Evolutionary conservation across 768 basidiomycete species (phyloP), one percentile per base, ranked within the genome.

Genomic region (Lentinula raphanica): DNA sequence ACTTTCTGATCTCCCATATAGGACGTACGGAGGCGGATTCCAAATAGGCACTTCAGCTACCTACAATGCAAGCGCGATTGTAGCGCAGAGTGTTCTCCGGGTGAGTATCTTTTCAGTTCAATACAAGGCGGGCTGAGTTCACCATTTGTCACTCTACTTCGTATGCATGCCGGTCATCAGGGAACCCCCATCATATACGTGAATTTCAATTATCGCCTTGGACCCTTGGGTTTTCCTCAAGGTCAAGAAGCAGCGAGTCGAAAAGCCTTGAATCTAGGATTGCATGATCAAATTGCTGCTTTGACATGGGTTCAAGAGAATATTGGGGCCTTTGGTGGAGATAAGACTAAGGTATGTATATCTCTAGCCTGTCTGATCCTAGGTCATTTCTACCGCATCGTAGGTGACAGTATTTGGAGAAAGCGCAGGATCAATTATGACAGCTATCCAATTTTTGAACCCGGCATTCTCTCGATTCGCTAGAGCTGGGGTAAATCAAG

Each of bases 351-450:
- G 21, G 58, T 51, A 45, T 21, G n/a, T n/a, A 45, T 38, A 11
- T 7, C 11, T 15, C 3, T 8, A 58, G 3, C 11, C 45, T 28
- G 7, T 46, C 13, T 5, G 8, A 5, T n/a, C 15, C 2, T 15
- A 28, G 27, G 27, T 48, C 13, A 48, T 48, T 5, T 50, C 12
- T n/a, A n/a, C 32, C 7, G 19, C 29, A 13, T 12, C 21, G 25
- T 49, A 79, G 73, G 80, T 84, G 2, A 83, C 80, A 2, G 66
- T 79, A 27, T 78, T 78, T 53, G 84, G 83, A n/a, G 75, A 84
- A 60, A 79, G 76, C 40, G 83, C 83, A 8, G 83, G 83, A 5
- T 79, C 82, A 19, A 78, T 78, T 51, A 68, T 68, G 61, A 62
- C 12, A 68, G 69, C 48, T 79, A 78, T 74, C 59, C 71, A 35